Evolutionary conservation across 164 flowering plant species (phyloP).

Genomic region (Malania oleifera): DNA sequence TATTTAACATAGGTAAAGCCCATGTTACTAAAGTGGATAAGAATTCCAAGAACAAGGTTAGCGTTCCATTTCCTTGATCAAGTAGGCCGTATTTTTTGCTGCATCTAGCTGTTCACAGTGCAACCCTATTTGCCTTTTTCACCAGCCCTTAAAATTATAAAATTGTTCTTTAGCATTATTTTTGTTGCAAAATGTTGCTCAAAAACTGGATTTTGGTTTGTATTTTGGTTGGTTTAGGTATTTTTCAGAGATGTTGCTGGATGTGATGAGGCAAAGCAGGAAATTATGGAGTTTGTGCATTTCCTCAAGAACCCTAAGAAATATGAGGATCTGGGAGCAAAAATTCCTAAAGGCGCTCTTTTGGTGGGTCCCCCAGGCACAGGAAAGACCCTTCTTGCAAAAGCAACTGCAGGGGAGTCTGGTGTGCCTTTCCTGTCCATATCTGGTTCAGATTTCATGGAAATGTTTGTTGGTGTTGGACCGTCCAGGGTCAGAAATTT

Average conservation of each 20-base stretch:
- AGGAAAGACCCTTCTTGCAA: constrained; percentile 91
- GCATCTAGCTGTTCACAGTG: not conserved
- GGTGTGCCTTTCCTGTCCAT: constrained; percentile 82
- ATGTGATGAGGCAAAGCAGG: constrained; percentile 95
- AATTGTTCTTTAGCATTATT: not conserved
- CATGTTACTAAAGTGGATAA: constrained; percentile 84
- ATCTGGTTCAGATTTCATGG: constrained; percentile 94
- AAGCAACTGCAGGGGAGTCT: constrained; percentile 94
- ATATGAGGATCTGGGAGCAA: constrained; percentile 84
- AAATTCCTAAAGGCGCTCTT: constrained; percentile 93
- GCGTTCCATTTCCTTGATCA: constrained; percentile 11
- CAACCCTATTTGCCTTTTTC: not conserved
- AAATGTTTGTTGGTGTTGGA: constrained; percentile 95
- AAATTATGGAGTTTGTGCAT: constrained; percentile 95
- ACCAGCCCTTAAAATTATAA: not conserved
- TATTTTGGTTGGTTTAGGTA: constrained; percentile 35
- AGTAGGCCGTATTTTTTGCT: not conserved
- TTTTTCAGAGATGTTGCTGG: constrained; percentile 94
- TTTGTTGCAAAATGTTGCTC: not conserved
- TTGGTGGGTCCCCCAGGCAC: constrained; percentile 95
- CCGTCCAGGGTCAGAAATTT: constrained; percentile 87
- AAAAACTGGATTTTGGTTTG: not conserved
- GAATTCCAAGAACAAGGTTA: constrained; percentile 88
- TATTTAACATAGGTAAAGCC: constrained; percentile 91
- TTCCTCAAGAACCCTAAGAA: constrained; percentile 88